Percentiles rank a stretch among this genome's conserved stretches.
phyloP scores from a whole-genome alignment of 2,329 filamentous ascomycete species.

The Chrysosporium keratinophilum region DNA sequence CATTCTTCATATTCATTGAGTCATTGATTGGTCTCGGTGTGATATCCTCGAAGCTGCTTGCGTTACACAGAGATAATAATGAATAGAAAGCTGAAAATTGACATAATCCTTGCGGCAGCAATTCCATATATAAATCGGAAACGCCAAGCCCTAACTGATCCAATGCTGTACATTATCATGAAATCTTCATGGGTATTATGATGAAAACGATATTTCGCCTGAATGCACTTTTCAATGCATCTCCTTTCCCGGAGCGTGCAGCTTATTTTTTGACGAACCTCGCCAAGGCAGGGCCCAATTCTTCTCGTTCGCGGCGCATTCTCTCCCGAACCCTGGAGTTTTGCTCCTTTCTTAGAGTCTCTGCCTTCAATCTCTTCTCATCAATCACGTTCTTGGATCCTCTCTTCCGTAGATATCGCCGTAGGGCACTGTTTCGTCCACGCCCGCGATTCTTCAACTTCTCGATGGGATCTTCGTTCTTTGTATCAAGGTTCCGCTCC shows the following conservation, averaged over 20 bases:
- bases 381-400: slow-evolving; percentile 89
- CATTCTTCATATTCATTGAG: too few relatives aligned
- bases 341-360: slow-evolving; percentile 63
- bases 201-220: not conserved
- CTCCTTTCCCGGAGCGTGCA: not conserved
- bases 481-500: slow-evolving; percentile 69
- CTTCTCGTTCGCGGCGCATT: slow-evolving; percentile 56
- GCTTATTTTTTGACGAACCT: slow-evolving; percentile 55
- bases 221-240: not conserved
- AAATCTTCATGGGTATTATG: slow-evolving; percentile 14
- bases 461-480: slow-evolving; percentile 49
- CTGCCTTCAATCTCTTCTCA: slow-evolving; percentile 78
- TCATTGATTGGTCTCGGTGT: not conserved
- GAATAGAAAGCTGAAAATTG: not conserved
- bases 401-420: slow-evolving; percentile 85
- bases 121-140: not conserved
- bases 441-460: slow-evolving; percentile 64
- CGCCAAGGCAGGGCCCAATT: slow-evolving; percentile 74
- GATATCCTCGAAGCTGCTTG: not conserved
- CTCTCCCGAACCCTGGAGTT: slow-evolving; percentile 59
- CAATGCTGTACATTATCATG: slow-evolving; percentile 5
- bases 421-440: slow-evolving; percentile 79
- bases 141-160: slow-evolving; percentile 3
- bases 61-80: not conserved
- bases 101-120: not conserved